phyloP scores from a whole-genome alignment of 1,139 yeast genomes.

The Hyphopichia pseudoburtonii region DNA sequence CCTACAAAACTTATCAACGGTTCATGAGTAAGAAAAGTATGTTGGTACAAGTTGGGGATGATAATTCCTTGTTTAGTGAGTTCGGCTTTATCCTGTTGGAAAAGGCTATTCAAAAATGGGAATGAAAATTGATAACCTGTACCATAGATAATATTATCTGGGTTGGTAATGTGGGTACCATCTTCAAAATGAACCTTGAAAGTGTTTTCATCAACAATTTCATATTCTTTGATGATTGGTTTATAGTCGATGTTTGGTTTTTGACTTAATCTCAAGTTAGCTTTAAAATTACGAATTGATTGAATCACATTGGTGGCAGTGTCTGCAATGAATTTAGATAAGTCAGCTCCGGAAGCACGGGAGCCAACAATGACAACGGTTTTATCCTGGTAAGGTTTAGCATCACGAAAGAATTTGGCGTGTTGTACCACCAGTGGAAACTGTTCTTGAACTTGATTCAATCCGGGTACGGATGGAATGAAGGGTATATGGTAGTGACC shows the following conservation, averaged over 20 bases:
- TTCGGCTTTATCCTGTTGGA: slow-evolving; percentile 15
- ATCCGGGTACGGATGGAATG: slow-evolving; percentile 40
- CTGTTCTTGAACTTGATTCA: slow-evolving; percentile 26
- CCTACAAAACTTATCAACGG: slow-evolving; percentile 41
- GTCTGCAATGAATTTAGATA: slow-evolving; percentile 27
- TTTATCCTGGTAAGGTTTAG: slow-evolving; percentile 26
- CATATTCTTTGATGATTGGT: slow-evolving; percentile 23
- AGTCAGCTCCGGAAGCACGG: slow-evolving; percentile 46
- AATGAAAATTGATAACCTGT: slow-evolving; percentile 47
- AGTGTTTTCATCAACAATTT: slow-evolving; percentile 9
- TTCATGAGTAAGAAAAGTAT: slow-evolving; percentile 37
- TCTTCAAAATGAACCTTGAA: slow-evolving; percentile 30
- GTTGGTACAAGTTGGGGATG: slow-evolving; percentile 32
- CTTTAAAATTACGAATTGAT: slow-evolving; percentile 22
- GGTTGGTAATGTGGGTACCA: slow-evolving; percentile 23
- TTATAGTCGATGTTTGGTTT: slow-evolving; percentile 20
- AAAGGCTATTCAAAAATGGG: slow-evolving; percentile 36
- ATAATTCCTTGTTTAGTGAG: slow-evolving; percentile 30
- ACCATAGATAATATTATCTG: slow-evolving; percentile 41
- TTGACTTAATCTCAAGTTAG: slow-evolving; percentile 15
- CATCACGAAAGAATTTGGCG: slow-evolving; percentile 39
- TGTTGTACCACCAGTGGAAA: slow-evolving; percentile 34
- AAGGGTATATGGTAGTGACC: slow-evolving; percentile 38
- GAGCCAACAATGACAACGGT: slow-evolving; percentile 42
- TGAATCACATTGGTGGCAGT: slow-evolving; percentile 26